These are phyloP conservation scores for Fusarium hostae DNA, from an alignment of 2,329 filamentous ascomycete genomes.

Conservation along the genomic window DNA sequence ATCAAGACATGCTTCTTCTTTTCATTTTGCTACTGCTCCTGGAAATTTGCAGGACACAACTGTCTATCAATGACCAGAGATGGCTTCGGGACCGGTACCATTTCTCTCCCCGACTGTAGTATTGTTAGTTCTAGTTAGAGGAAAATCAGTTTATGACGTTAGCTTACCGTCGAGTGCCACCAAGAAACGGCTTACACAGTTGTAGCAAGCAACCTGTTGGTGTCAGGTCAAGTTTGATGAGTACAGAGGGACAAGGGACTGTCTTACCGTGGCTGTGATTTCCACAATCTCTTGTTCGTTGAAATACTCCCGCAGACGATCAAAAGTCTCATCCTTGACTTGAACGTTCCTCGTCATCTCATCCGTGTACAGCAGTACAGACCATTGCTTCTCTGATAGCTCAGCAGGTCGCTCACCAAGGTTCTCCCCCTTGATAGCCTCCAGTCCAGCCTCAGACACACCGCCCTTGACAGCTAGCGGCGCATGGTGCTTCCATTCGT, in stretches of 20 bases:
- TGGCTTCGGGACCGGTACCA: conserved; percentile 59
- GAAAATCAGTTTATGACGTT: conserved; percentile 14
- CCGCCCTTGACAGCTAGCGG: conserved; percentile 72
- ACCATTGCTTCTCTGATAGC: conserved; percentile 71
- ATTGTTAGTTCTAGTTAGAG: conserved; percentile 43
- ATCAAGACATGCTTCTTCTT: not conserved
- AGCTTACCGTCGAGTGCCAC: conserved; percentile 80
- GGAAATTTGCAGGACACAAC: not conserved
- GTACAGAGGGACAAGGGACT: not conserved
- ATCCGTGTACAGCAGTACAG: conserved; percentile 78
- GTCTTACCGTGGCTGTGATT: conserved; percentile 76
- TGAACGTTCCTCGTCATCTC: conserved; percentile 82
- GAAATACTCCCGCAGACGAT: conserved; percentile 68
- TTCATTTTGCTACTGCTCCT: conserved; percentile 13
- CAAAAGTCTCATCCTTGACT: conserved; percentile 77
- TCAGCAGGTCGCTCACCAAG: conserved; percentile 47
- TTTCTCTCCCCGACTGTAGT: conserved; percentile 67
- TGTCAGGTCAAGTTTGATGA: conserved; percentile 27
- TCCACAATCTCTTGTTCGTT: conserved; percentile 81
- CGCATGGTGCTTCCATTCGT: conserved; percentile 85
- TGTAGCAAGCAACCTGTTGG: conserved; percentile 74
- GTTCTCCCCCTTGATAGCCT: conserved; percentile 53
- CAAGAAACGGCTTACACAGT: conserved; percentile 85
- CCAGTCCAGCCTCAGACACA: conserved; percentile 63
- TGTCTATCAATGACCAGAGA: conserved; percentile 48